phyloP scores from a whole-genome alignment of 106 monocot species.

The Vanilla planifolia region DNA sequence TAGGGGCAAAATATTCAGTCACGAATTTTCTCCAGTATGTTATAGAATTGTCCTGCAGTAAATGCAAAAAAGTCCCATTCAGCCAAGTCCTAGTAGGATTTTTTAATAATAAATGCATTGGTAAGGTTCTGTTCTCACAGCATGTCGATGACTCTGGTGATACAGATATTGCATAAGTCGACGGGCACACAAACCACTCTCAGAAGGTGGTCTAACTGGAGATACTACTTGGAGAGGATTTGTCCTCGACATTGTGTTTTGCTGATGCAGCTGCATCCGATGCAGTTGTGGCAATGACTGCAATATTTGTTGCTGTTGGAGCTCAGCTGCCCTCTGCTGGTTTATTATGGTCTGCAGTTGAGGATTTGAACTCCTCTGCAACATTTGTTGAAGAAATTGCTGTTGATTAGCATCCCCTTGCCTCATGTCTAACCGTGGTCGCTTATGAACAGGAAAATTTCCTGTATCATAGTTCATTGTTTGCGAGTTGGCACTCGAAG shows the following conservation, averaged over 20 bases:
- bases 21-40: constrained; percentile 94
- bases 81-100: background rate
- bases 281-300: constrained; percentile 73
- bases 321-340: constrained; percentile 45
- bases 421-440: constrained; percentile 49
- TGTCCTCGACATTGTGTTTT: constrained; percentile 30
- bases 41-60: constrained; percentile 70
- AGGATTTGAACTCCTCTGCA: constrained; percentile 50
- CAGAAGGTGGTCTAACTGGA: constrained; percentile 29
- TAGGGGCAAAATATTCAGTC: constrained; percentile 75
- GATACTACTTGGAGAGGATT: constrained; percentile 32
- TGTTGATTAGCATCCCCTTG: constrained; percentile 55
- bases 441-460: constrained; percentile 44
- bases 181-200: constrained; percentile 66
- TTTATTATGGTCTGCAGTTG: constrained; percentile 74
- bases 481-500: constrained; percentile 35
- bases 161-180: constrained; percentile 89
- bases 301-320: constrained; percentile 54
- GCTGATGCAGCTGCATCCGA: constrained; percentile 38
- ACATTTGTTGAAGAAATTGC: constrained; percentile 47
- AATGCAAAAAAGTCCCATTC: background rate
- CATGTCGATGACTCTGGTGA: constrained; percentile 66
- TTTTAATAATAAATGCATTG: background rate
- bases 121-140: constrained; percentile 34
- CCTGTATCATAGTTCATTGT: constrained; percentile 33